A percentile compares a stretch with the other conserved stretches of the same genome.
phyloP scores from a whole-genome alignment of 2,329 filamentous ascomycete genomes.

The Colletotrichum sp. region DNA sequence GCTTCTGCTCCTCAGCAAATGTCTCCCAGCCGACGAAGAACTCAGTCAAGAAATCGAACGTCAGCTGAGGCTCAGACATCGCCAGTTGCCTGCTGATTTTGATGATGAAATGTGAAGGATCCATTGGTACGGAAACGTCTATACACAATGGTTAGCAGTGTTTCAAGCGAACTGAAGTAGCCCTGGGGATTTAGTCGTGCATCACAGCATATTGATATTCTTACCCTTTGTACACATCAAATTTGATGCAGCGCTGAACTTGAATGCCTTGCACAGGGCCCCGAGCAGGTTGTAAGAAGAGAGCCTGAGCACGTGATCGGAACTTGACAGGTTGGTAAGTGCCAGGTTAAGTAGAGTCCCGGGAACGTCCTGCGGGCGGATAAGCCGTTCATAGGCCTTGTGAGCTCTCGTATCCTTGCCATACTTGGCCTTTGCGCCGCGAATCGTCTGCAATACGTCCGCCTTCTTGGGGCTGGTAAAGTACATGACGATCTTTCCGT shows the following conservation, averaged over 20 bases:
- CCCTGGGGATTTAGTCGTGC: background rate
- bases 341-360: slow-evolving; percentile 72
- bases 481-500: slow-evolving; percentile 74
- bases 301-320: slow-evolving; percentile 63
- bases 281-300: slow-evolving; percentile 72
- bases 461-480: slow-evolving; percentile 70
- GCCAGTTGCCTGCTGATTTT: slow-evolving; percentile 69
- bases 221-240: slow-evolving; percentile 67
- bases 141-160: background rate
- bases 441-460: slow-evolving; percentile 68
- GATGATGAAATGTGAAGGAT: slow-evolving; percentile 68
- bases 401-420: slow-evolving; percentile 65
- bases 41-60: slow-evolving; percentile 73
- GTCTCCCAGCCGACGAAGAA: slow-evolving; percentile 77
- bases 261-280: slow-evolving; percentile 70
- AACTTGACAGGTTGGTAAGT: slow-evolving; percentile 68
- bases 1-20: slow-evolving; percentile 70
- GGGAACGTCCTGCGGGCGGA: slow-evolving; percentile 73
- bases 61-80: slow-evolving; percentile 68
- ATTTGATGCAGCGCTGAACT: slow-evolving; percentile 65
- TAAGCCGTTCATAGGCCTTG: slow-evolving; percentile 68
- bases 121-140: slow-evolving; percentile 68
- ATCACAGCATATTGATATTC: slow-evolving; percentile 16
- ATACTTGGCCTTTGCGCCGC: slow-evolving; percentile 66
- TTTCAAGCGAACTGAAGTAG: background rate